These are phyloP conservation scores for Vigna angularis DNA, from an alignment of 306 rosid species.

Conservation along the genomic window DNA sequence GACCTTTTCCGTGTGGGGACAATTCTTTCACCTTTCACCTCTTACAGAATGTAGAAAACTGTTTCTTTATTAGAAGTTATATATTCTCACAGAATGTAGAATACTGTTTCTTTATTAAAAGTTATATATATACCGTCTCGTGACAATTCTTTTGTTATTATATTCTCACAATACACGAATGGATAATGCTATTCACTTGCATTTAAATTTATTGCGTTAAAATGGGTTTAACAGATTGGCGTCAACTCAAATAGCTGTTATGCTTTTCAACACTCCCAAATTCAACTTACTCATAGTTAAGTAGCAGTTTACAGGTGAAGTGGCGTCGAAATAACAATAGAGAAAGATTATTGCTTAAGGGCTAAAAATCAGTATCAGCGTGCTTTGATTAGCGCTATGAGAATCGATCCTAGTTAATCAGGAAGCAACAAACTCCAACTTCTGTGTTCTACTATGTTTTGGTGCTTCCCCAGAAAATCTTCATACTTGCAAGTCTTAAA, in stretches of 20 bases:
- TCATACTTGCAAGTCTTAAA: not conserved
- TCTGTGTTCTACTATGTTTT: not conserved
- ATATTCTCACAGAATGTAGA: not conserved
- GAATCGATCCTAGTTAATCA: not conserved
- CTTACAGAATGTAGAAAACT: not conserved
- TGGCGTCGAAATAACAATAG: not conserved
- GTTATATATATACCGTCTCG: not conserved
- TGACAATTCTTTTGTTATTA: not conserved
- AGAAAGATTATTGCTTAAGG: not conserved
- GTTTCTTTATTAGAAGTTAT: not conserved
- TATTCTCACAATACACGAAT: not conserved
- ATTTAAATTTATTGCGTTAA: not conserved
- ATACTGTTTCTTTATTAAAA: not conserved
- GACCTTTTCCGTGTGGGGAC: not conserved
- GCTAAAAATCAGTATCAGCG: not conserved
- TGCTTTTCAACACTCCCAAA: not conserved
- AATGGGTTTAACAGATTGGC: not conserved
- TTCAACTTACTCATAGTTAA: not conserved
- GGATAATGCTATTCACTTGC: not conserved
- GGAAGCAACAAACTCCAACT: not conserved
- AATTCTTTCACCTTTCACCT: slow-evolving; percentile 1
- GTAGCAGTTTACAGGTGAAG: not conserved
- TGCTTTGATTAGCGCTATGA: not conserved
- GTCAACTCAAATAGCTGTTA: not conserved
- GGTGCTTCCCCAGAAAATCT: not conserved